These are phyloP conservation scores for Alternaria consortialis DNA, from an alignment of 2,329 filamentous ascomycete species.

Conservation along the genomic window DNA sequence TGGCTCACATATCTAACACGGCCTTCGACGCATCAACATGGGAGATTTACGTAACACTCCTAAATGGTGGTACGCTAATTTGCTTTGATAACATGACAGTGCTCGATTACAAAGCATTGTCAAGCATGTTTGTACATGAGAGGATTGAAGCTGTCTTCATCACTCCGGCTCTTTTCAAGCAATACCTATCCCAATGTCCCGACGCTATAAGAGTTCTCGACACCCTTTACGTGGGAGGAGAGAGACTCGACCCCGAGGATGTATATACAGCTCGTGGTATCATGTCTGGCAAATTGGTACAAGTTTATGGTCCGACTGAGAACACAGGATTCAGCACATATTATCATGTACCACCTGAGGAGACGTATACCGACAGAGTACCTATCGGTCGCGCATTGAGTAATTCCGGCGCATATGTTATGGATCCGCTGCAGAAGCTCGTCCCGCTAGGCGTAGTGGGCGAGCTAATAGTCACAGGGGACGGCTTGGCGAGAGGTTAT, in stretches of 20 bases:
- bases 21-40: not conserved
- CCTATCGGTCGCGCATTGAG: constrained; percentile 15
- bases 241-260: constrained; percentile 12
- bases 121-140: not conserved
- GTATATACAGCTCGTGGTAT: constrained; percentile 13
- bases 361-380: constrained; percentile 20
- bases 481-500: constrained; percentile 9
- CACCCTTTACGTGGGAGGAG: constrained; percentile 3
- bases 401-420: not conserved
- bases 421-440: constrained; percentile 6
- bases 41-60: not conserved
- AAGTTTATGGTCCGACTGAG: constrained; percentile 32
- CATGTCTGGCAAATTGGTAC: constrained; percentile 14
- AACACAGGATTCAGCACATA: constrained; percentile 49
- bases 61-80: not conserved
- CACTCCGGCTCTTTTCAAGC: constrained; percentile 1
- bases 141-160: constrained; percentile 11
- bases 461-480: constrained; percentile 34
- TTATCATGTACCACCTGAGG: constrained; percentile 44
- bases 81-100: not conserved
- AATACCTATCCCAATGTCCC: not conserved
- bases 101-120: not conserved
- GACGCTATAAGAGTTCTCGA: not conserved
- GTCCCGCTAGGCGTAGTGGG: constrained; percentile 27
- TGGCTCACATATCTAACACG: not conserved